A percentile compares a stretch with the other conserved stretches of the same genome.
These are phyloP conservation scores for Exophiala spinifera DNA, from an alignment of 2,329 filamentous ascomycete species.

Conservation along the genomic window DNA sequence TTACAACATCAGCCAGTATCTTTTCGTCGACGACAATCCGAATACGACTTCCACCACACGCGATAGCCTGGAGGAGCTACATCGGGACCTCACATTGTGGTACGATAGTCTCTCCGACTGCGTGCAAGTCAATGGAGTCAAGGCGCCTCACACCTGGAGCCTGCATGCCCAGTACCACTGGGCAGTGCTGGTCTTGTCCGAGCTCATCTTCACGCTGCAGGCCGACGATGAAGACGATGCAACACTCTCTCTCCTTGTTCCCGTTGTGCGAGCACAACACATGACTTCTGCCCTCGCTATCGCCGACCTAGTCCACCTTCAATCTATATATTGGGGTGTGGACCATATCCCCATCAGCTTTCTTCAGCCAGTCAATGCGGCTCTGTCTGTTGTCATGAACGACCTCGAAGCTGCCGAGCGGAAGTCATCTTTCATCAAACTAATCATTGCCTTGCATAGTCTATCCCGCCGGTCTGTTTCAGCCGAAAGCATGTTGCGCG, in stretches of 20 bases:
- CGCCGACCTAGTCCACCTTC: conserved; percentile 4
- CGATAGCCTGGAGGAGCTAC: conserved; percentile 5
- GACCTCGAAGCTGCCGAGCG: conserved; percentile 4
- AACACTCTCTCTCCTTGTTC: conserved; percentile 1
- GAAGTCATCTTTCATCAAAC: conserved; percentile 8
- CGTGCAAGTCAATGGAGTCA: background rate
- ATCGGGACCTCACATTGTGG: conserved; percentile 1
- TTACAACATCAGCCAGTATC: conserved; percentile 5
- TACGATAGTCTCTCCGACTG: conserved; percentile 1
- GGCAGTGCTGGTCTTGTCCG: conserved; percentile 6
- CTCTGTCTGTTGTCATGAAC: conserved; percentile 2
- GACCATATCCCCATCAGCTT: conserved; percentile 9
- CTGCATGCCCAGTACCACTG: conserved; percentile 9
- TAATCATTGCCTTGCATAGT: conserved; percentile 1
- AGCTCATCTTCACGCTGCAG: conserved; percentile 4
- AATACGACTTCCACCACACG: background rate
- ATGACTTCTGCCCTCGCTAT: conserved; percentile 6
- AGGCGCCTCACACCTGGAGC: conserved; percentile 6
- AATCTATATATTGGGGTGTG: conserved; percentile 5
- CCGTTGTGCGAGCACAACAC: conserved; percentile 7
- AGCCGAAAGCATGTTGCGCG: conserved; percentile 6
- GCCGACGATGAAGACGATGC: conserved; percentile 6
- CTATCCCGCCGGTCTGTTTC: conserved; percentile 4
- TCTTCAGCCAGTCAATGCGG: conserved; percentile 5
- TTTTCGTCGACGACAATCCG: conserved; percentile 2